Evolutionary conservation across 2,329 filamentous ascomycete genomes (phyloP), one percentile per base, ranked within the genome.

Genomic region (Emmonsia crescens): DNA sequence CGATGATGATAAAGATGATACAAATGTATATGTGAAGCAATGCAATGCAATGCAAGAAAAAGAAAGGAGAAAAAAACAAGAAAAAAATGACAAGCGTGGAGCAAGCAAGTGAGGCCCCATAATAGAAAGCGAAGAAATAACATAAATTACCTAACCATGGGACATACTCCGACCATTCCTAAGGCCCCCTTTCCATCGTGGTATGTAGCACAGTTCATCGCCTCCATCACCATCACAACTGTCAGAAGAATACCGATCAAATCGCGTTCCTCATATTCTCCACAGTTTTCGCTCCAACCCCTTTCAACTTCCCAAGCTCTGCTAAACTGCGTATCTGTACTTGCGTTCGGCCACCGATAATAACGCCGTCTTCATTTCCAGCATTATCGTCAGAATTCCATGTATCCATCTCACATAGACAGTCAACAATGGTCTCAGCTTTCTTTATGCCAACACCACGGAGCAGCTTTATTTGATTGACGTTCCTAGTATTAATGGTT

Each of bases 381-480:
- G 21, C 46, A 21, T 64, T 64, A 33, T 66, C 63, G 12, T 65
- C 63, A 1, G 61, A 64, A 40, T 61, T 62, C 31, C 63, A 63
- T 16, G 65, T 63, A 52, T 75, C 76, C 72, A 75, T 74, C 62
- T 77, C 75, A 55, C 75, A 75, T 12, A 80, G 72, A 59, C 76
- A 78, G 63, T 79, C 74, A 27, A 79, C 75, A 59, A 80, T 79
- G 0, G 75, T 74, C 63, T 79, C 77, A 3, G 78, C 78, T 64
- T 77, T 79, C 63, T 79, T 80, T 9, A 70, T 71, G 1, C 78
- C 78, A 6, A 80, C 74, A 14, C 78, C 78, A 60, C 76, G 78
- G 8, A 80, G 70, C 10, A 76, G 65, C 66, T 76, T 78, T 64
- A 80, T 80, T 65, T 76, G 75, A 57, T 68, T 71, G 19, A 79